These are phyloP conservation scores for Apiospora hydei DNA, from an alignment of 2,329 filamentous ascomycete genomes.

Conservation along the genomic window DNA sequence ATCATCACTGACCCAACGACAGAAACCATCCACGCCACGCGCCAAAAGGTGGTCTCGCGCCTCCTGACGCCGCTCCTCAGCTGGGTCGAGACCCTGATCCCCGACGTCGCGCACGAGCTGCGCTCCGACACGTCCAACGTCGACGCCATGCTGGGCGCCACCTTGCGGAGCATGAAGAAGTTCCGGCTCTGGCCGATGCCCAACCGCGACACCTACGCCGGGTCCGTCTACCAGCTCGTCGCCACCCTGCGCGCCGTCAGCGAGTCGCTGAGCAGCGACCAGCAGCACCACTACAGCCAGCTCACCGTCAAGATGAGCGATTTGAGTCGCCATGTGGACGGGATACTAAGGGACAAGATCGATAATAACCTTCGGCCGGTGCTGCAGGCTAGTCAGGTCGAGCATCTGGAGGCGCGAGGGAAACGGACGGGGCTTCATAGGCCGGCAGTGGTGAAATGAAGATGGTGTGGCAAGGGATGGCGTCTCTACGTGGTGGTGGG, in stretches of 20 bases:
- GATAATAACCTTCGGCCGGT: neutral
- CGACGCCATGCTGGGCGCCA: conserved; percentile 28
- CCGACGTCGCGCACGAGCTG: neutral
- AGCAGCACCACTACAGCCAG: neutral
- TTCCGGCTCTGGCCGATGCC: conserved; percentile 28
- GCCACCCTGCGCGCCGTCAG: neutral
- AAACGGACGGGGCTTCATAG: conserved; percentile 16
- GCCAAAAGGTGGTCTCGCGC: neutral
- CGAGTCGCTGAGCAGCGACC: conserved; percentile 12
- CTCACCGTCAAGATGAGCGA: neutral
- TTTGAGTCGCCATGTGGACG: neutral
- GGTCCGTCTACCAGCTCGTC: conserved; percentile 5
- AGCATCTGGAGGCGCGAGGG: conserved; percentile 24
- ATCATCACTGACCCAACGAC: neutral
- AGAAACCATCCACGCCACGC: neutral
- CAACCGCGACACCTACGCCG: neutral
- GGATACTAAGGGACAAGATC: conserved; percentile 22
- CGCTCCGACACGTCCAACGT: conserved; percentile 15
- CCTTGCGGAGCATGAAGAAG: conserved; percentile 26
- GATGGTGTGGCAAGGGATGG: neutral
- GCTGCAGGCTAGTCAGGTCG: neutral
- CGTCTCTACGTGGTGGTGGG: neutral
- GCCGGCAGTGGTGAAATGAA: neutral
- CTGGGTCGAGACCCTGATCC: conserved; percentile 9
- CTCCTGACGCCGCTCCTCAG: neutral